Conservation (phyloP, 176 grass and related monocot genomes). For the Elaeis guineensis region DNA sequence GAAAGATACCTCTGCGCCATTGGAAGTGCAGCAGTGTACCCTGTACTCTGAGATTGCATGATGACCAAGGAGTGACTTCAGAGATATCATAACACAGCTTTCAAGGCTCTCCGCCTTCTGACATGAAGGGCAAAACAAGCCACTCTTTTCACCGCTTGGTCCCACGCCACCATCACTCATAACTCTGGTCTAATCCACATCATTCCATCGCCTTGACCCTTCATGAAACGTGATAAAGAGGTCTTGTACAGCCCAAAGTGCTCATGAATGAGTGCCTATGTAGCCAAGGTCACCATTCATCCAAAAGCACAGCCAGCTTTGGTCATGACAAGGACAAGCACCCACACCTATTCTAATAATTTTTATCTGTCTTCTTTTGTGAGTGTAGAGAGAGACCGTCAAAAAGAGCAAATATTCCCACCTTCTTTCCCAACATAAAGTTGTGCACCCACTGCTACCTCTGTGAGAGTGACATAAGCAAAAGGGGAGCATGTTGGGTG, state of each 20-base stretch:
- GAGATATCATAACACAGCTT: slow-evolving; percentile 15
- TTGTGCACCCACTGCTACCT: slow-evolving; percentile 29
- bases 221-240: slow-evolving; percentile 27
- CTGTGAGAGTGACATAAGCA: slow-evolving; percentile 48
- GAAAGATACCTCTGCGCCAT: slow-evolving; percentile 12
- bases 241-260: slow-evolving; percentile 17
- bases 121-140: slow-evolving; percentile 29
- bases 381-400: background rate
- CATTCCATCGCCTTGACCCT: slow-evolving; percentile 29
- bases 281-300: slow-evolving; percentile 30
- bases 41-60: slow-evolving; percentile 55
- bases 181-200: slow-evolving; percentile 16
- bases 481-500: slow-evolving; percentile 16
- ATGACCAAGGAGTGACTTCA: slow-evolving; percentile 30
- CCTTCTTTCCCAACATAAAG: slow-evolving; percentile 28
- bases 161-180: slow-evolving; percentile 17
- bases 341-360: slow-evolving; percentile 29
- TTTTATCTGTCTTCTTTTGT: slow-evolving; percentile 11
- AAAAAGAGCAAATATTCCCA: background rate
- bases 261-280: slow-evolving; percentile 1
- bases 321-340: slow-evolving; percentile 48
- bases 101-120: slow-evolving; percentile 6
- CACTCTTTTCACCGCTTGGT: slow-evolving; percentile 16
- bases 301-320: slow-evolving; percentile 53
- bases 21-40: slow-evolving; percentile 36